Base-by-base conservation (phyloP, 2,329 filamentous ascomycete genomes). In the Chaetomiaceae sp. region DNA sequence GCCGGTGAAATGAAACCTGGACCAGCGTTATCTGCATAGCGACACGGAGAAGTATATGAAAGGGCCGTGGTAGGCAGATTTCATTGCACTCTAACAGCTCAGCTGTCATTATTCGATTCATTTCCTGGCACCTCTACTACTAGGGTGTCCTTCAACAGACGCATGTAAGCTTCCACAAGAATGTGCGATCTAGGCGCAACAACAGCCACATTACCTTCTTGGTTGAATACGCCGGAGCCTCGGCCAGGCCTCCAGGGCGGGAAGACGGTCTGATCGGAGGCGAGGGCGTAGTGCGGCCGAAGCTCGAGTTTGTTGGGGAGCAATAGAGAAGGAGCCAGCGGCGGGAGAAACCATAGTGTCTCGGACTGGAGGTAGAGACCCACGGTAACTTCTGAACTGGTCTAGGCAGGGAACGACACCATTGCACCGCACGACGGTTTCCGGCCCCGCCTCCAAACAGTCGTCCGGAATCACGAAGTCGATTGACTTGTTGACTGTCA, bases 131-230 rank as follows among this genome's bases (percentile, higher is more conserved):
- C n/a, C n/a, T n/a, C n/a, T n/a, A n/a, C n/a, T n/a, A n/a, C n/a
- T n/a, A n/a, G n/a, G n/a, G n/a, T n/a, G n/a, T n/a, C n/a, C n/a
- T n/a, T n/a, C n/a, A n/a, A n/a, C n/a, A 64, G 23, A 5, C 61
- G 60, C 43, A 66, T 42, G 30, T 58, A 62, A 11, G 61, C 62
- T 30, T 66, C 63, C 16, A 65, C 21, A 4, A 66, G 50, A 8
- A 64, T 42, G 48, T 65, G 61, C 13, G 61, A 48, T 40, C 51
- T 60, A 27, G 43, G 56, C 8, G 58, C 60, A 30, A 65, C 33
- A 9, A 65, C 54, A n/a, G n/a, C n/a, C 7, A 49, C 34, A 37
- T 49, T 37, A 10, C 33, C 21, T 10, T n/a, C 30, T 1, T 55
- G 25, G 37, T 56, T 47, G 44, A 61, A 62, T 18, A 56, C 38